Evolutionary conservation across 306 rosid genomes (phyloP).

Genomic region (Acacia melanoxylon): DNA sequence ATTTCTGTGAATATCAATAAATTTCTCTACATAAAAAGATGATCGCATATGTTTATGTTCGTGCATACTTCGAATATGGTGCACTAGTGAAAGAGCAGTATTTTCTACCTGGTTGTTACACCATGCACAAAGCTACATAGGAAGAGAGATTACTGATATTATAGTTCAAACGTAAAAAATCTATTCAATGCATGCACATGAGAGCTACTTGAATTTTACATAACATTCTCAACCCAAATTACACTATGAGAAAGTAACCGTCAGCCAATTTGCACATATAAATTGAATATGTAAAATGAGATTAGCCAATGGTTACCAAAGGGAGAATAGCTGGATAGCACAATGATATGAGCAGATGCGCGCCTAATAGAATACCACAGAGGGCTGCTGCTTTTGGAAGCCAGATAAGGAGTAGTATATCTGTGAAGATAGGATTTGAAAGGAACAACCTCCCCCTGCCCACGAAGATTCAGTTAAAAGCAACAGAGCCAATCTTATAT

Average conservation of each 20-base stretch:
- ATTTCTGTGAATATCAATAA: background rate
- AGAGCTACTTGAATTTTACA: constrained; percentile 4
- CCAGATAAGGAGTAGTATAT: constrained; percentile 72
- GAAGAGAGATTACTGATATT: constrained; percentile 7
- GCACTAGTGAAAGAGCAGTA: constrained; percentile 13
- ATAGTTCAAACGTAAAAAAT: background rate
- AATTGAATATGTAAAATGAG: constrained; percentile 16
- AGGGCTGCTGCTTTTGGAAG: constrained; percentile 83
- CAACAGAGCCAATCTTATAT: constrained; percentile 11
- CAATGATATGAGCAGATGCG: constrained; percentile 94
- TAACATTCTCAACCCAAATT: background rate
- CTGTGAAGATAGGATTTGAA: constrained; percentile 77
- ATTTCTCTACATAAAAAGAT: background rate
- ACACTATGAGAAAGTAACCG: background rate
- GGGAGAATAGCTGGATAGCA: constrained; percentile 88
- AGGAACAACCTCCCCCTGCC: constrained; percentile 86
- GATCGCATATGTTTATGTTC: background rate
- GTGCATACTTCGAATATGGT: background rate
- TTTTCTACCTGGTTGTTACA: background rate
- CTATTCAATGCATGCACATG: background rate
- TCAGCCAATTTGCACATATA: constrained; percentile 5
- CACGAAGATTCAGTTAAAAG: constrained; percentile 23
- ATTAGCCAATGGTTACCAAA: constrained; percentile 57
- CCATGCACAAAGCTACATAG: background rate
- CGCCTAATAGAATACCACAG: constrained; percentile 97